Conservation (phyloP, 257 asterid genomes). For the Coffea eugenioides region DNA sequence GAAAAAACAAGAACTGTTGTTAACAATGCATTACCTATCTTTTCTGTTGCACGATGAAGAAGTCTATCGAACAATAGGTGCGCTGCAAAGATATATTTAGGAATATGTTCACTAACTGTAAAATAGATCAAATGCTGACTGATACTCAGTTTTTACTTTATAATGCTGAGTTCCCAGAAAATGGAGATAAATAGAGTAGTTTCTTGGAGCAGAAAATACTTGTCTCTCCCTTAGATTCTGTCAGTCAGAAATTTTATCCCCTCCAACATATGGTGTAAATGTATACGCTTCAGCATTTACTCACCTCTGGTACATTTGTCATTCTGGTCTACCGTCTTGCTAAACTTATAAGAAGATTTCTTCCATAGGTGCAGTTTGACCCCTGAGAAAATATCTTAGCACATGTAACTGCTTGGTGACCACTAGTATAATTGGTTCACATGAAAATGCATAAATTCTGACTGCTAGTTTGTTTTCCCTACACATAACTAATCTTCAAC, state of each 20-base stretch:
- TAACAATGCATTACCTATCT: slow-evolving; percentile 10
- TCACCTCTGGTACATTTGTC: slow-evolving; percentile 10
- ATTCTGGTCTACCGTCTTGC: not conserved
- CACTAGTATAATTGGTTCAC: not conserved
- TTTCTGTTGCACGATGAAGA: slow-evolving; percentile 7
- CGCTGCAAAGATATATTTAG: slow-evolving; percentile 2
- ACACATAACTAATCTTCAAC: not conserved
- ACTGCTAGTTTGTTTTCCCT: not conserved
- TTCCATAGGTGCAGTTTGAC: slow-evolving; percentile 18
- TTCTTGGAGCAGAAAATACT: not conserved
- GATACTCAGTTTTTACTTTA: not conserved
- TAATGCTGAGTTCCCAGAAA: not conserved
- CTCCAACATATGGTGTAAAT: not conserved
- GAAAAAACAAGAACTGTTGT: not conserved
- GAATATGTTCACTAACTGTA: not conserved
- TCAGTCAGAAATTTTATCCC: not conserved
- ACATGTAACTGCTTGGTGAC: not conserved
- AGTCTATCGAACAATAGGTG: slow-evolving; percentile 10
- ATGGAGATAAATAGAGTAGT: not conserved
- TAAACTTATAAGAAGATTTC: slow-evolving; percentile 5
- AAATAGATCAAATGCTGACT: not conserved
- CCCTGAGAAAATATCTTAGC: slow-evolving; percentile 15
- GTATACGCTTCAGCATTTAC: not conserved
- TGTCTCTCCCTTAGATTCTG: not conserved
- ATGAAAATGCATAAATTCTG: not conserved